Conservation (phyloP, 108 stramenopile species). For the Mayamaea pseudoterrestris region DNA sequence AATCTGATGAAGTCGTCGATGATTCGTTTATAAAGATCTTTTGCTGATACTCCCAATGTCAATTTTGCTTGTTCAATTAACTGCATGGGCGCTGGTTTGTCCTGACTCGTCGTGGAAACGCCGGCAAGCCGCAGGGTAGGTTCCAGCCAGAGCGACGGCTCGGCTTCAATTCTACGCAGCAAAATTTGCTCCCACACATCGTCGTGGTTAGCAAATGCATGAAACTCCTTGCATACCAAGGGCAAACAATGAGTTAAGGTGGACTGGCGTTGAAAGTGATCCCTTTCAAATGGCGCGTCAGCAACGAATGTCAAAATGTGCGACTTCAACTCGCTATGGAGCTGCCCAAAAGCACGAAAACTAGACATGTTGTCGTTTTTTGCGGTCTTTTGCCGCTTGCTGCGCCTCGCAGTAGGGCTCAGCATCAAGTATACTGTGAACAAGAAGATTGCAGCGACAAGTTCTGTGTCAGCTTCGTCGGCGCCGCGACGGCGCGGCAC, state of each 20-base stretch:
- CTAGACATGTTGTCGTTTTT: no score
- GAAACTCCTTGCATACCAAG: constrained; percentile 37
- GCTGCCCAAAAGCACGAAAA: constrained; percentile 8
- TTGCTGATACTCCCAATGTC: constrained; percentile 3
- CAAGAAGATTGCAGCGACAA: no score
- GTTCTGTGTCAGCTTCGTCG: no score
- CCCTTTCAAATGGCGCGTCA: constrained; percentile 36
- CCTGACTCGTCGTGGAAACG: neutral
- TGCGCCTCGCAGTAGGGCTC: no score
- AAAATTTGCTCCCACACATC: constrained; percentile 34
- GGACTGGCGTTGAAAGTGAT: constrained; percentile 5
- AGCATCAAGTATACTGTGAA: no score
- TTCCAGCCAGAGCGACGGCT: constrained; percentile 25
- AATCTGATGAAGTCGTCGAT: constrained; percentile 23
- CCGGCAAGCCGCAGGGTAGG: constrained; percentile 4
- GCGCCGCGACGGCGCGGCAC: no score
- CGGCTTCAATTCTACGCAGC: constrained; percentile 13
- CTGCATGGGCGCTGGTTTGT: neutral
- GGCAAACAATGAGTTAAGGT: constrained; percentile 43
- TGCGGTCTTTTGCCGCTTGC: no score
- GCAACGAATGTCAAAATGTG: constrained; percentile 33
- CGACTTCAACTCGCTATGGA: constrained; percentile 32
- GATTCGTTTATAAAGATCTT: constrained; percentile 28
- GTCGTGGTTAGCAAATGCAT: constrained; percentile 18
- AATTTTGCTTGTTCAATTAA: neutral